phyloP scores from a whole-genome alignment of 495 filamentous ascomycete genomes.

The Aspergillus sclerotiicarbonarius region DNA sequence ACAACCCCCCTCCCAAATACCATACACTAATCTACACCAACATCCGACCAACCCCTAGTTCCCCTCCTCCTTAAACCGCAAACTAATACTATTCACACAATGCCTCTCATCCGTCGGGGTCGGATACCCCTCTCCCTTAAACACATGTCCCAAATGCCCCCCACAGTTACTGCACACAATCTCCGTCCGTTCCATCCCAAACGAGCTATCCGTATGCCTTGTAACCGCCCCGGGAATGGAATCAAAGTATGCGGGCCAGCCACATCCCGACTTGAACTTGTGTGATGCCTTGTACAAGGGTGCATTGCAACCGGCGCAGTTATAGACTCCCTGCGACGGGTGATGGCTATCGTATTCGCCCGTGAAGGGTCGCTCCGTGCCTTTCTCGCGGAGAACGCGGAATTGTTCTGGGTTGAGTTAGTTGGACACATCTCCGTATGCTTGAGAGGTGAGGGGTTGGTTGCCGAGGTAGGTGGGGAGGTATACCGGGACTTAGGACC shows the following conservation, averaged over 20 bases:
- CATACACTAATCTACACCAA: slow-evolving; percentile 15
- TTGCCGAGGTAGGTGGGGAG: not conserved
- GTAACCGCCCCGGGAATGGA: slow-evolving; percentile 85
- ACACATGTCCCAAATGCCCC: slow-evolving; percentile 94
- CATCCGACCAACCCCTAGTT: slow-evolving; percentile 36
- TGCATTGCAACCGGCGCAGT: slow-evolving; percentile 79
- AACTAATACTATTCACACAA: slow-evolving; percentile 91
- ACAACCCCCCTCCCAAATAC: not conserved
- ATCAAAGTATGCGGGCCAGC: slow-evolving; percentile 98
- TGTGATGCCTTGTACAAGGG: slow-evolving; percentile 86
- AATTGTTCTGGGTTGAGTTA: slow-evolving; percentile 72
- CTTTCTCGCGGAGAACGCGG: slow-evolving; percentile 83
- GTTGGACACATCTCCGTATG: not conserved
- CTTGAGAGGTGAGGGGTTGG: not conserved
- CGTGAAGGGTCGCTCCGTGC: slow-evolving; percentile 76
- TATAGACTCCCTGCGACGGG: slow-evolving; percentile 71
- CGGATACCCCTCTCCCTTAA: slow-evolving; percentile 88
- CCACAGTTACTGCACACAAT: slow-evolving; percentile 93
- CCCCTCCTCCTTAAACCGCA: slow-evolving; percentile 73
- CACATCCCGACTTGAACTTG: slow-evolving; percentile 95
- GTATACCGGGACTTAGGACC: slow-evolving; percentile 68
- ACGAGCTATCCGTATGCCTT: slow-evolving; percentile 67
- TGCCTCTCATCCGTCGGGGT: slow-evolving; percentile 95
- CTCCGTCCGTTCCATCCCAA: slow-evolving; percentile 86
- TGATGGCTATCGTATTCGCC: slow-evolving; percentile 87